phyloP scores from a whole-genome alignment of 1,284 basidiomycete species.

The Ustilago trichophora region DNA sequence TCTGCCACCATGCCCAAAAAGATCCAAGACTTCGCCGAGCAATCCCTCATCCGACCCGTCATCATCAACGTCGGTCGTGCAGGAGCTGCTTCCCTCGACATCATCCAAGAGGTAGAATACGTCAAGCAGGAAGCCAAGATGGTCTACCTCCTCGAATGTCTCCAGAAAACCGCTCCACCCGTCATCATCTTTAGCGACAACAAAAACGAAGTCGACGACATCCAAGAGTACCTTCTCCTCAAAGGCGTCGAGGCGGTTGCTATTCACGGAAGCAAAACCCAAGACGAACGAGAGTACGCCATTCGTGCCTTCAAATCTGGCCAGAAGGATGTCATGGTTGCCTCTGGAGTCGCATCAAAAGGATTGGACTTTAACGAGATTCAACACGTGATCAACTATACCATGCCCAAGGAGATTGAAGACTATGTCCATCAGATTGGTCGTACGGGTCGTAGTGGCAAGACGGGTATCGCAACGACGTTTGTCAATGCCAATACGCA shows the following conservation, averaged over 20 bases:
- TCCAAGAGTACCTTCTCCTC: constrained; percentile 93
- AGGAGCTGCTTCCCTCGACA: constrained; percentile 95
- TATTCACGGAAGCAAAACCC: constrained; percentile 96
- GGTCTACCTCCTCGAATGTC: constrained; percentile 95
- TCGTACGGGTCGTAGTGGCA: constrained; percentile 94
- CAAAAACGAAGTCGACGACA: constrained; percentile 99
- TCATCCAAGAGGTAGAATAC: constrained; percentile 96
- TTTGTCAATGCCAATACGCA: constrained; percentile 98
- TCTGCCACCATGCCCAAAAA: constrained; percentile 99
- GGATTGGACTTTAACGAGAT: constrained; percentile 98
- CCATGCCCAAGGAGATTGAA: constrained; percentile 98
- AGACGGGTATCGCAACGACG: constrained; percentile 99
- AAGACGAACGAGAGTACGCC: constrained; percentile 98
- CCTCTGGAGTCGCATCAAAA: constrained; percentile 95
- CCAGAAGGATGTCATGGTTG: constrained; percentile 98
- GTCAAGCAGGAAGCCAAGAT: constrained; percentile 99
- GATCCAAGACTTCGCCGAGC: constrained; percentile 97
- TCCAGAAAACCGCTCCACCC: constrained; percentile 98
- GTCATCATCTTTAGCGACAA: constrained; percentile 98
- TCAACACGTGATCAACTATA: constrained; percentile 95
- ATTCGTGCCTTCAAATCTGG: constrained; percentile 97
- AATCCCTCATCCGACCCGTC: constrained; percentile 89
- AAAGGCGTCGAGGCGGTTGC: constrained; percentile 99
- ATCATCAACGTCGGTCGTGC: constrained; percentile 97
- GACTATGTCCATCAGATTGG: constrained; percentile 87